A percentile compares a stretch with the other conserved stretches of the same genome.
Evolutionary conservation across 1,139 yeast species (phyloP).

Genomic region (Yamadazyma kanchanaburiensis): DNA sequence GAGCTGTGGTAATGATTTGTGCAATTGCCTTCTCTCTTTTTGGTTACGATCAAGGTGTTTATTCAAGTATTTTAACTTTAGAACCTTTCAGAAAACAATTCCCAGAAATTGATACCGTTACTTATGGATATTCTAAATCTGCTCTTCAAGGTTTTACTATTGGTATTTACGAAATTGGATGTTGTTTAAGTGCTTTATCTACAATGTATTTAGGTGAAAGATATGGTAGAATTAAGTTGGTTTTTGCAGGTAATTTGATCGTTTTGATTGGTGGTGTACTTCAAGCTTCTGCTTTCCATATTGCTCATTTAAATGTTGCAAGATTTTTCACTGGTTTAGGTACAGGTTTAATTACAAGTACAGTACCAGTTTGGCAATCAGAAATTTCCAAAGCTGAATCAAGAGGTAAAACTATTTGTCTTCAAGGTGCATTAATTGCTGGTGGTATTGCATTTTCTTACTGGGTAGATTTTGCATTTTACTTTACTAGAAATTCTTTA

Average conservation of each 20-base stretch:
- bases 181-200: constrained; percentile 31
- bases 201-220: constrained; percentile 34
- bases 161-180: constrained; percentile 37
- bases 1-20: constrained; percentile 25
- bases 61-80: constrained; percentile 44
- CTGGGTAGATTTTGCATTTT: constrained; percentile 46
- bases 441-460: constrained; percentile 39
- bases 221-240: constrained; percentile 29
- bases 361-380: constrained; percentile 39
- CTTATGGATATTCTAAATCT: constrained; percentile 17
- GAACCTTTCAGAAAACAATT: constrained; percentile 34
- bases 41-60: constrained; percentile 52
- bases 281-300: constrained; percentile 30
- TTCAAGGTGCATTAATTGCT: constrained; percentile 37
- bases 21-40: constrained; percentile 32
- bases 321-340: constrained; percentile 46
- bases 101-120: constrained; percentile 28
- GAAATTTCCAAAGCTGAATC: constrained; percentile 33
- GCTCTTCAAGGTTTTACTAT: constrained; percentile 34
- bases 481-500: constrained; percentile 21
- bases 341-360: constrained; percentile 33
- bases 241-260: constrained; percentile 29
- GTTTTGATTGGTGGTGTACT: constrained; percentile 36
- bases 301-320: constrained; percentile 35
- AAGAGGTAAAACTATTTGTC: constrained; percentile 33